These are phyloP conservation scores for Phytophthora hybrid DNA, from an alignment of 352 stramenopile genomes.

Conservation along the genomic window DNA sequence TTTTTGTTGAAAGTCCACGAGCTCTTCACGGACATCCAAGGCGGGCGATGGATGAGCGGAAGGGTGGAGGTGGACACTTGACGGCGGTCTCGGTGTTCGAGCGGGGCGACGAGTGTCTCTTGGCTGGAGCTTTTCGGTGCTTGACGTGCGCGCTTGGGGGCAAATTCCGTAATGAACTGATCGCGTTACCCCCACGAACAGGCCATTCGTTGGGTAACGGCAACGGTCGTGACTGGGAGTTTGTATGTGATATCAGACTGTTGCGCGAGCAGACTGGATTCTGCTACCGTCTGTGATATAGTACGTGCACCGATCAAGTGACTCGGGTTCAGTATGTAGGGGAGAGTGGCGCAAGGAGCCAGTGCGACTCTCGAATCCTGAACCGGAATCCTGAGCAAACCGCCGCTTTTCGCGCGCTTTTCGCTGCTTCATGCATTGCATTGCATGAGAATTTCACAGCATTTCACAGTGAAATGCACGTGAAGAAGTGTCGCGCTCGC, in stretches of 20 bases:
- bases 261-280: neutral
- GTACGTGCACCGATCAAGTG: constrained; percentile 15
- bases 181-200: constrained; percentile 52
- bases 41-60: constrained; percentile 28
- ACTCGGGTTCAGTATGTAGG: constrained; percentile 12
- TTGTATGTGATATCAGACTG: constrained; percentile 32
- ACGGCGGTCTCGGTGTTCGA: constrained; percentile 20
- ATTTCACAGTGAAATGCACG: no score
- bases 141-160: constrained; percentile 40
- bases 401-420: no score
- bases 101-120: constrained; percentile 16
- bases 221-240: constrained; percentile 15
- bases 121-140: constrained; percentile 18
- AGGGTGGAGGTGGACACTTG: constrained; percentile 24
- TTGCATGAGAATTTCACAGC: no score
- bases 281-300: neutral
- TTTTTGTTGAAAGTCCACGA: constrained; percentile 89
- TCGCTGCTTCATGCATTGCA: no score
- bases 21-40: constrained; percentile 86
- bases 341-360: constrained; percentile 15
- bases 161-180: constrained; percentile 75
- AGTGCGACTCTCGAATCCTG: constrained; percentile 7
- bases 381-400: neutral
- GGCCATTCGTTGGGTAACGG: constrained; percentile 12
- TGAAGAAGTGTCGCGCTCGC: neutral